phyloP scores from a whole-genome alignment of 352 stramenopile species.

The Chrysophaeum taylorii region DNA sequence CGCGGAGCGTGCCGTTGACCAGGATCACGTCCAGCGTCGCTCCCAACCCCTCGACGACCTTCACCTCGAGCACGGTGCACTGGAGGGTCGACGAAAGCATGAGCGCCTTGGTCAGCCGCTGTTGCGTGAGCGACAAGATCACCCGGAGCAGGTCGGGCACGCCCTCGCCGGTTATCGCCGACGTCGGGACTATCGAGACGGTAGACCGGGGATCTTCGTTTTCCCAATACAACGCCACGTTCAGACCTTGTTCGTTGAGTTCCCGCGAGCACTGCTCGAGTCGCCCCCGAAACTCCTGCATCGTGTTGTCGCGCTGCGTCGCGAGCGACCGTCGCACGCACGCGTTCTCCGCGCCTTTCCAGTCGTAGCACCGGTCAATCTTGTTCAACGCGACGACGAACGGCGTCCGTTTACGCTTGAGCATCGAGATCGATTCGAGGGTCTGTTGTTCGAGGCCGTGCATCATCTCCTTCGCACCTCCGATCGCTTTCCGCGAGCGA shows the following conservation, averaged over 20 bases:
- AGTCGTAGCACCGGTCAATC: slow-evolving; percentile 93
- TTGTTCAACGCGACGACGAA: slow-evolving; percentile 99
- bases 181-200: slow-evolving; percentile 94
- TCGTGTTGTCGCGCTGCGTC: slow-evolving; percentile 78
- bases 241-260: slow-evolving; percentile 91
- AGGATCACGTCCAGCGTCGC: slow-evolving; percentile 98
- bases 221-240: slow-evolving; percentile 97
- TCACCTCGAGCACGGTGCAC: slow-evolving; percentile 97
- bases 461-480: too few species aligned
- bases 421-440: slow-evolving; percentile 94
- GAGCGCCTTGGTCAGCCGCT: slow-evolving; percentile 41
- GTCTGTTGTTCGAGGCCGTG: slow-evolving; percentile 97
- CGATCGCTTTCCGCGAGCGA: too few species aligned
- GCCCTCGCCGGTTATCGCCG: slow-evolving; percentile 93
- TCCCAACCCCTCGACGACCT: slow-evolving; percentile 95
- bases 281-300: slow-evolving; percentile 88
- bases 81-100: slow-evolving; percentile 71
- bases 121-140: slow-evolving; percentile 26
- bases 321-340: slow-evolving; percentile 78
- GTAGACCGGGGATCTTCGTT: slow-evolving; percentile 83
- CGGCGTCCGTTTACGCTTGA: slow-evolving; percentile 82
- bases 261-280: slow-evolving; percentile 81
- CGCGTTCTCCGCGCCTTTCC: slow-evolving; percentile 87
- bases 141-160: slow-evolving; percentile 67
- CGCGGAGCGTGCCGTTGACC: slow-evolving; percentile 87